A percentile compares a stretch with the other conserved stretches of the same genome.
phyloP scores from a whole-genome alignment of 176 grass and related monocot genomes.

The Aegilops umbellulata region DNA sequence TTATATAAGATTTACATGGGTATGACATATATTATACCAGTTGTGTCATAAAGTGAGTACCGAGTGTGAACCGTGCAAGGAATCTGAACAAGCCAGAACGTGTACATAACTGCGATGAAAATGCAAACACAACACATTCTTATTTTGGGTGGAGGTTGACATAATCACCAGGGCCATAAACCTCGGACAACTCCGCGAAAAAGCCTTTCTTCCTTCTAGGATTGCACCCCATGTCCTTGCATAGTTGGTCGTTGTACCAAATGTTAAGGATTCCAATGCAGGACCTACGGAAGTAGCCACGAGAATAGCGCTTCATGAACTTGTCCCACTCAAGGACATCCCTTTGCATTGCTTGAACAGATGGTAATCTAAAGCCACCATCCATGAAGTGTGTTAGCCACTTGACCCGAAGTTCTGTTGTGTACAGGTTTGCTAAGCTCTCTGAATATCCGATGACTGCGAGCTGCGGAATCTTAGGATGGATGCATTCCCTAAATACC shows the following conservation, averaged over 20 bases:
- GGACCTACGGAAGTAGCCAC: slow-evolving; percentile 43
- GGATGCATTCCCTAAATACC: slow-evolving; percentile 33
- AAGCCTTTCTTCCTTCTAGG: slow-evolving; percentile 36
- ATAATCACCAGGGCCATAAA: slow-evolving; percentile 48
- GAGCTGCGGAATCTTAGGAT: slow-evolving; percentile 42
- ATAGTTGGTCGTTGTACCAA: slow-evolving; percentile 60
- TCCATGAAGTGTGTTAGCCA: slow-evolving; percentile 54
- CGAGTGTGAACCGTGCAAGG: neutral
- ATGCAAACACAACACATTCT: neutral
- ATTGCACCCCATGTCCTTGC: slow-evolving; percentile 49
- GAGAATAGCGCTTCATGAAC: slow-evolving; percentile 48
- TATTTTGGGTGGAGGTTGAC: slow-evolving; percentile 28
- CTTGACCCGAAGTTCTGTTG: slow-evolving; percentile 42
- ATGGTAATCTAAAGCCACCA: slow-evolving; percentile 48
- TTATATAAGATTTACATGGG: neutral
- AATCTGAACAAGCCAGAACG: neutral
- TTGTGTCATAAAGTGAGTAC: neutral
- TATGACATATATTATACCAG: neutral
- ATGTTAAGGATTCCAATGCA: slow-evolving; percentile 36
- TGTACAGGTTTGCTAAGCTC: slow-evolving; percentile 56
- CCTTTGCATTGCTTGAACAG: slow-evolving; percentile 34
- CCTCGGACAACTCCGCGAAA: slow-evolving; percentile 29
- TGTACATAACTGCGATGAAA: neutral
- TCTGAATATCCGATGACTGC: slow-evolving; percentile 51
- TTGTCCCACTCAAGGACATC: slow-evolving; percentile 50